phyloP scores from a whole-genome alignment of 2,329 filamentous ascomycete genomes.

The Cercospora beticola region DNA sequence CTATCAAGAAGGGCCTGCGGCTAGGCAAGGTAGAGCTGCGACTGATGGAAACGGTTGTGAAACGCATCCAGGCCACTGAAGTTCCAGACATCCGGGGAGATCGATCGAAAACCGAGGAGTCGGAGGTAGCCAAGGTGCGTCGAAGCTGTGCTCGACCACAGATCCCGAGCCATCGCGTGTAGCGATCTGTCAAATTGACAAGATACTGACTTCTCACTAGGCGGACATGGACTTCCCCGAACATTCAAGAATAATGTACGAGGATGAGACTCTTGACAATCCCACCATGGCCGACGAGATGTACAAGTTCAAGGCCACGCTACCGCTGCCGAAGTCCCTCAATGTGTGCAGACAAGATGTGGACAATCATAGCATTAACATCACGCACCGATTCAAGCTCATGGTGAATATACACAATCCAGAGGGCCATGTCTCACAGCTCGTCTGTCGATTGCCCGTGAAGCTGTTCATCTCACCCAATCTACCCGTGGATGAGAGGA shows the following conservation, averaged over 20 bases:
- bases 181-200: background rate
- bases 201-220: background rate
- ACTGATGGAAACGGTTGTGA: constrained; percentile 72
- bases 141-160: background rate
- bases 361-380: constrained; percentile 83
- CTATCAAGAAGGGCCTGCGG: constrained; percentile 81
- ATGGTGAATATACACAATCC: constrained; percentile 90
- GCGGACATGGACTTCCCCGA: constrained; percentile 42
- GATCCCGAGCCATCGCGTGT: background rate
- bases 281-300: constrained; percentile 53
- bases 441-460: constrained; percentile 85
- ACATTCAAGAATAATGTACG: constrained; percentile 36
- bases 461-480: constrained; percentile 96
- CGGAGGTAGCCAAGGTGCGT: constrained; percentile 38
- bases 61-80: constrained; percentile 38
- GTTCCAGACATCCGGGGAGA: constrained; percentile 37
- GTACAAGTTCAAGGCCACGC: constrained; percentile 58
- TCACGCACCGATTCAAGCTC: constrained; percentile 89
- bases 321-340: constrained; percentile 76
- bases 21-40: constrained; percentile 80
- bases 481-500: constrained; percentile 82
- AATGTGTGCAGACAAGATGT: constrained; percentile 85
- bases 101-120: constrained; percentile 38
- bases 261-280: constrained; percentile 43
- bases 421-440: constrained; percentile 89